These are phyloP conservation scores for Hygrophoropsis aurantiaca DNA, from an alignment of 768 basidiomycete genomes.

Conservation along the genomic window DNA sequence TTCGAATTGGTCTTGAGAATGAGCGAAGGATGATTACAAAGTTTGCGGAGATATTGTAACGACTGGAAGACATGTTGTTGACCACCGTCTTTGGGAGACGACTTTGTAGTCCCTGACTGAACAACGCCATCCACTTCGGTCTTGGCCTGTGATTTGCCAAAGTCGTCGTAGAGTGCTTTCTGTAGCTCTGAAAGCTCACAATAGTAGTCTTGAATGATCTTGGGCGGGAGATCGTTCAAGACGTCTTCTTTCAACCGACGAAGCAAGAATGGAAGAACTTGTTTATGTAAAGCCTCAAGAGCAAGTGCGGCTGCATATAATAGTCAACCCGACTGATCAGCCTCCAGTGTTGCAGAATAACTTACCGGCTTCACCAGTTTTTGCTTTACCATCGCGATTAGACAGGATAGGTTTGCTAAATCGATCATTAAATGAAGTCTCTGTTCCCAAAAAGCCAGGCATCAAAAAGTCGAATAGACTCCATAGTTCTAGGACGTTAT, in stretches of 20 bases:
- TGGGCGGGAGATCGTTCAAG: conserved; percentile 91
- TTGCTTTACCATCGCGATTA: conserved; percentile 92
- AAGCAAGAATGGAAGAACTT: conserved; percentile 96
- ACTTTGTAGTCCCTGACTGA: conserved; percentile 34
- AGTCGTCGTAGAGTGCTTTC: conserved; percentile 93
- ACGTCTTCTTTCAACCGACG: conserved; percentile 98
- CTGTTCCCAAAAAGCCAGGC: conserved; percentile 98
- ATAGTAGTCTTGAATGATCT: conserved; percentile 99
- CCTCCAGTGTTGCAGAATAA: conserved; percentile 9
- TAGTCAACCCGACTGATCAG: conserved; percentile 1
- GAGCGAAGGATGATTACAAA: conserved; percentile 96
- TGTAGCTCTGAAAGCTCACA: conserved; percentile 96
- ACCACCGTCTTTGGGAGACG: conserved; percentile 38
- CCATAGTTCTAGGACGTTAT: conserved; percentile 98
- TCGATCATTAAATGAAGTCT: conserved; percentile 89
- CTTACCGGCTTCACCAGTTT: conserved; percentile 91
- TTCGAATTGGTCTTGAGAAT: conserved; percentile 75
- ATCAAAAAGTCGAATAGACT: conserved; percentile 98
- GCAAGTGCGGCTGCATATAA: conserved; percentile 76
- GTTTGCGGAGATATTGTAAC: conserved; percentile 92
- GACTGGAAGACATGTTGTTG: conserved; percentile 96
- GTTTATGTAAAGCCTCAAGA: conserved; percentile 95
- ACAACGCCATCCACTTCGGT: conserved; percentile 65
- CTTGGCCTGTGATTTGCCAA: conserved; percentile 75
- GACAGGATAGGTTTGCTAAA: conserved; percentile 96